Conservation (phyloP, 257 asterid species). For the Eucommia ulmoides region DNA sequence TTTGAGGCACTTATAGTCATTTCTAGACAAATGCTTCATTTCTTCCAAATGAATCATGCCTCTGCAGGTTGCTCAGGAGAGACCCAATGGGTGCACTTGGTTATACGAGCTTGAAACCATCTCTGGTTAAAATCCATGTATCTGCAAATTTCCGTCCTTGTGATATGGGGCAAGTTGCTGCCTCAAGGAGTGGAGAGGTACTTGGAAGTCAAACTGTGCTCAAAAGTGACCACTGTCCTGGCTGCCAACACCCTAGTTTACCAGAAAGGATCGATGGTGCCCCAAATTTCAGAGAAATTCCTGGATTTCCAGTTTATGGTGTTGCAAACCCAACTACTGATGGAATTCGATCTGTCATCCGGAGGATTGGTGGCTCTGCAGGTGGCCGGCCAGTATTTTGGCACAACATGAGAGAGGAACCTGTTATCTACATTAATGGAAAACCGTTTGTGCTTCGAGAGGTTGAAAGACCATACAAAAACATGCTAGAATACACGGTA, state of each 20-base stretch:
- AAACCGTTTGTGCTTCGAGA: conserved; percentile 97
- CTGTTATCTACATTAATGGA: conserved; percentile 92
- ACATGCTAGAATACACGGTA: conserved; percentile 99
- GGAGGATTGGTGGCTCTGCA: conserved; percentile 73
- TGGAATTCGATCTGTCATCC: conserved; percentile 87
- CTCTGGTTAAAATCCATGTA: conserved; percentile 29
- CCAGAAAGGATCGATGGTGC: conserved; percentile 94
- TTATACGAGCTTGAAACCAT: conserved; percentile 44
- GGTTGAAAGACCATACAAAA: conserved; percentile 95
- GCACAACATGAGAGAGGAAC: conserved; percentile 99
- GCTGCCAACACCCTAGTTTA: conserved; percentile 80
- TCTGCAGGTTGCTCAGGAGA: conserved; percentile 83
- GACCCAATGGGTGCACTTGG: conserved; percentile 98
- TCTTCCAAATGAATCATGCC: conserved; percentile 4
- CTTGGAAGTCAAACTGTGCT: conserved; percentile 98
- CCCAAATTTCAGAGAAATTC: conserved; percentile 92
- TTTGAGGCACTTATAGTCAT: neutral
- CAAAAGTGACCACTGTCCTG: conserved; percentile 96
- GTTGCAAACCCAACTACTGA: conserved; percentile 92
- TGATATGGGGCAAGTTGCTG: conserved; percentile 94
- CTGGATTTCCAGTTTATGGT: conserved; percentile 93
- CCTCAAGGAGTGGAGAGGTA: conserved; percentile 85
- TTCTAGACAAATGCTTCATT: neutral
- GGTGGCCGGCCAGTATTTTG: conserved; percentile 84
- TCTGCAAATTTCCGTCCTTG: conserved; percentile 54